phyloP scores from a whole-genome alignment of 768 basidiomycete species.

The Leccinum truebloodii region DNA sequence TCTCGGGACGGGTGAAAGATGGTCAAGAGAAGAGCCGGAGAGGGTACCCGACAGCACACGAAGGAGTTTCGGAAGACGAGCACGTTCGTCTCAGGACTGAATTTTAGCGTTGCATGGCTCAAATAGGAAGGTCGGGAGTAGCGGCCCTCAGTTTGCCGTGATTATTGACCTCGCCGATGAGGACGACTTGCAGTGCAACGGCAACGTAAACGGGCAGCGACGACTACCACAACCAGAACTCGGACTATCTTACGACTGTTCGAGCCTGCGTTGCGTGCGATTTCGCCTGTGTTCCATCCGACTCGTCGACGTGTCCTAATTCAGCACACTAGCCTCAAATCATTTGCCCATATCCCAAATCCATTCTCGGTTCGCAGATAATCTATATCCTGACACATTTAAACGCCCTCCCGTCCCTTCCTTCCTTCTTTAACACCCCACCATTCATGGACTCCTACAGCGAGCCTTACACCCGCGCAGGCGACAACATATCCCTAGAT shows the following conservation, averaged over 20 bases:
- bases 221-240: constrained; percentile 1
- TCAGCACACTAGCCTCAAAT: constrained; percentile 28
- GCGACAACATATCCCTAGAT: constrained; percentile 66
- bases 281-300: neutral
- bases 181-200: neutral
- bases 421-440: constrained; percentile 1
- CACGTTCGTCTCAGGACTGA: constrained; percentile 16
- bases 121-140: constrained; percentile 16
- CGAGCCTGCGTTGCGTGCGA: neutral
- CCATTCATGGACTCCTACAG: constrained; percentile 67
- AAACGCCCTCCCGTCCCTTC: constrained; percentile 9
- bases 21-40: constrained; percentile 4
- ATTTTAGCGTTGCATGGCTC: constrained; percentile 14
- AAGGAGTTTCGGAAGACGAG: neutral
- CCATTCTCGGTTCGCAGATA: constrained; percentile 29
- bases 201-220: constrained; percentile 5
- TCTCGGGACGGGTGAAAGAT: constrained; percentile 14
- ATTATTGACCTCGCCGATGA: neutral
- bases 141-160: constrained; percentile 24
- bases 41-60: constrained; percentile 11
- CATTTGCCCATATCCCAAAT: constrained; percentile 21
- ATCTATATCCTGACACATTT: constrained; percentile 26
- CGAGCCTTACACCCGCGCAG: constrained; percentile 65
- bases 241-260: neutral
- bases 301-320: constrained; percentile 23